Percentiles rank a stretch among this genome's conserved stretches.
Evolutionary conservation across 2,329 filamentous ascomycete species (phyloP).

Genomic region (Chalaropsis thielavioides): DNA sequence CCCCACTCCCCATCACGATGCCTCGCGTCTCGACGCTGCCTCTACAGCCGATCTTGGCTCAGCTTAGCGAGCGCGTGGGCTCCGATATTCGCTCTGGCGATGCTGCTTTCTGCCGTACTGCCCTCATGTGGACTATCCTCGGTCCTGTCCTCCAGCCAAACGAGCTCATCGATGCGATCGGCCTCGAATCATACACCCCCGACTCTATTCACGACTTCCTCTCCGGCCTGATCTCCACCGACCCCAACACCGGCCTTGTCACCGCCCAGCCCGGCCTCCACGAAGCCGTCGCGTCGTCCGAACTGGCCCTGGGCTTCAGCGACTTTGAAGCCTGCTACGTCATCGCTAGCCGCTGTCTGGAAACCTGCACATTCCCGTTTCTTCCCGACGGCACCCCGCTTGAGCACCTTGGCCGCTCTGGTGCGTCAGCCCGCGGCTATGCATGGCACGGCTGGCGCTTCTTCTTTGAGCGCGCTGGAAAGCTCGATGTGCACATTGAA

Average conservation of each 20-base stretch:
- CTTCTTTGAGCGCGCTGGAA: slow-evolving; percentile 15
- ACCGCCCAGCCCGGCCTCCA: slow-evolving; percentile 11
- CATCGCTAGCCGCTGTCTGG: slow-evolving; percentile 16
- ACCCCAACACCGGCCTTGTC: slow-evolving; percentile 1
- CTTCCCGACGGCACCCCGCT: slow-evolving; percentile 16
- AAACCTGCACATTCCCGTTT: slow-evolving; percentile 16
- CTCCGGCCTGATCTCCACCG: slow-evolving; percentile 5
- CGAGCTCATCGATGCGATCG: slow-evolving; percentile 15
- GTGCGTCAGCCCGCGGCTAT: slow-evolving; percentile 9
- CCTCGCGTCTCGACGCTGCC: not conserved
- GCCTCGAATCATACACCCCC: slow-evolving; percentile 9
- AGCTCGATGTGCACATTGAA: slow-evolving; percentile 16
- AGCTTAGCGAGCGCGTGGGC: slow-evolving; percentile 11
- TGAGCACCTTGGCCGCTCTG: slow-evolving; percentile 8
- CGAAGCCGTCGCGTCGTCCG: slow-evolving; percentile 8
- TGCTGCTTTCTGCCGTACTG: slow-evolving; percentile 16
- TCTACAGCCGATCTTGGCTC: not conserved
- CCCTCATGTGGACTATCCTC: slow-evolving; percentile 14
- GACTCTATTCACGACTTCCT: not conserved
- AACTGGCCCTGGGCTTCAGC: slow-evolving; percentile 13
- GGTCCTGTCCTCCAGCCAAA: slow-evolving; percentile 8
- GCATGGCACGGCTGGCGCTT: slow-evolving; percentile 15
- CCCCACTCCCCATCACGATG: not conserved
- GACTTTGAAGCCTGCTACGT: slow-evolving; percentile 16
- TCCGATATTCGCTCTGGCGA: slow-evolving; percentile 14